Evolutionary conservation across 495 filamentous ascomycete genomes (phyloP).

Genomic region (Daldinia childiae): DNA sequence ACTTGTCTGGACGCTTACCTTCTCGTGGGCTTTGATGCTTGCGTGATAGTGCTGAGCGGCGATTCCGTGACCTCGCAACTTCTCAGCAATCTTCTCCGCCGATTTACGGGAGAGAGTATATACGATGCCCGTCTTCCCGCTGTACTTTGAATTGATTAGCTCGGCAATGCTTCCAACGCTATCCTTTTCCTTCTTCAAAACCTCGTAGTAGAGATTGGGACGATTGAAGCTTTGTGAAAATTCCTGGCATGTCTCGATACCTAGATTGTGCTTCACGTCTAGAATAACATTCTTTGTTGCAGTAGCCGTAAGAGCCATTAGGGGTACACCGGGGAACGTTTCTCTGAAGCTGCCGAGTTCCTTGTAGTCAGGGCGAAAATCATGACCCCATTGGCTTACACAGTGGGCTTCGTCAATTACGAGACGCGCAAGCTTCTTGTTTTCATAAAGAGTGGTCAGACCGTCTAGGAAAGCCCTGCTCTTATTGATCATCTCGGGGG

Average conservation of each 20-base stretch:
- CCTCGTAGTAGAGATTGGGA: slow-evolving; percentile 88
- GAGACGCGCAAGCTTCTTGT: slow-evolving; percentile 79
- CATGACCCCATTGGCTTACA: slow-evolving; percentile 98
- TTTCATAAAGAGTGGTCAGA: slow-evolving; percentile 69
- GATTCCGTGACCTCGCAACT: slow-evolving; percentile 70
- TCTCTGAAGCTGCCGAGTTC: slow-evolving; percentile 75
- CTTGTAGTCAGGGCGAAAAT: slow-evolving; percentile 98
- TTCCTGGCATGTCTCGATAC: slow-evolving; percentile 76
- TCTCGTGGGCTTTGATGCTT: slow-evolving; percentile 69
- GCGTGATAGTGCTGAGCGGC: slow-evolving; percentile 89
- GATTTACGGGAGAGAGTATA: slow-evolving; percentile 89
- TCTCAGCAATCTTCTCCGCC: slow-evolving; percentile 80
- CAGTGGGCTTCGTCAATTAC: slow-evolving; percentile 99
- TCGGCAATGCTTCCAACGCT: slow-evolving; percentile 72
- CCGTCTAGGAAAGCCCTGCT: slow-evolving; percentile 68
- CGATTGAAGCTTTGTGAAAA: slow-evolving; percentile 95
- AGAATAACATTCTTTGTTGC: slow-evolving; percentile 91
- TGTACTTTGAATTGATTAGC: slow-evolving; percentile 73
- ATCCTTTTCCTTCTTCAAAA: slow-evolving; percentile 64
- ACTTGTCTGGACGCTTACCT: slow-evolving; percentile 70
- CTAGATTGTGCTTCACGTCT: slow-evolving; percentile 88
- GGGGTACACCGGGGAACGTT: slow-evolving; percentile 77
- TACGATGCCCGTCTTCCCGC: slow-evolving; percentile 84
- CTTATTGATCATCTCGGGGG: slow-evolving; percentile 94
- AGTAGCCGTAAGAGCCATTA: slow-evolving; percentile 95